Evolutionary conservation across 192 early-diverging fungal species (phyloP), one percentile per base, ranked within the genome.

Genomic region (Backusella circina): DNA sequence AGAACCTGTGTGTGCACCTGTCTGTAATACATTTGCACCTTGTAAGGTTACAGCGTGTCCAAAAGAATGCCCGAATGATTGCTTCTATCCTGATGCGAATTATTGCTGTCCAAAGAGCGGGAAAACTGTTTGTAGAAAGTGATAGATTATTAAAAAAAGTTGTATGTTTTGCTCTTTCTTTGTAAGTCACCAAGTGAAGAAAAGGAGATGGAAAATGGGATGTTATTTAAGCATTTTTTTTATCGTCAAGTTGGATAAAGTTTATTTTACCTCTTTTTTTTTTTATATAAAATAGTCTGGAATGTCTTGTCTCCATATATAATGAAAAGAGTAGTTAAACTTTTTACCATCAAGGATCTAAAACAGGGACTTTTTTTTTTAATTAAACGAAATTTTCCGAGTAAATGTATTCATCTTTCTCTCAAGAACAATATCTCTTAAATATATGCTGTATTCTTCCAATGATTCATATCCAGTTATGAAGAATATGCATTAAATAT

Each of bases 31-130:
- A 1, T 39, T 61, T 39, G 57, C 28, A 30, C 18, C 72, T 15
- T 76, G 75, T 70, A 4, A 21, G 16, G 75, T 76, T 2, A 71
- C 67, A 31, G 68, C 68, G 16, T 76, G 75, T 32, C 75, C 75
- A 38, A 26, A 54, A 5, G 32, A 38, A 16, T 76, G 75, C 37
- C 32, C 50, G 9, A 54, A 67, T 38, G 23, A 65, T 41, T 76
- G 75, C 23, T 41, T 70, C 41, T 76, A 71, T 36, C 75, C 75
- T 15, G 30, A 76, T 64, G 75, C 75, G 13, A 37, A 64, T 30
- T 32, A 37, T 3, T 76, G 75, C 9, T 76, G 75, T 9, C 68
- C 75, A 35, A 21, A 31, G 9, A 71, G 67, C 13, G 75, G 75
- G 6, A 30, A 70, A 18, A 28, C 69, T 15, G 38, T 70, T 7